Base-by-base conservation (phyloP, 2,329 filamentous ascomycete species). In the Penicillium sp. region DNA sequence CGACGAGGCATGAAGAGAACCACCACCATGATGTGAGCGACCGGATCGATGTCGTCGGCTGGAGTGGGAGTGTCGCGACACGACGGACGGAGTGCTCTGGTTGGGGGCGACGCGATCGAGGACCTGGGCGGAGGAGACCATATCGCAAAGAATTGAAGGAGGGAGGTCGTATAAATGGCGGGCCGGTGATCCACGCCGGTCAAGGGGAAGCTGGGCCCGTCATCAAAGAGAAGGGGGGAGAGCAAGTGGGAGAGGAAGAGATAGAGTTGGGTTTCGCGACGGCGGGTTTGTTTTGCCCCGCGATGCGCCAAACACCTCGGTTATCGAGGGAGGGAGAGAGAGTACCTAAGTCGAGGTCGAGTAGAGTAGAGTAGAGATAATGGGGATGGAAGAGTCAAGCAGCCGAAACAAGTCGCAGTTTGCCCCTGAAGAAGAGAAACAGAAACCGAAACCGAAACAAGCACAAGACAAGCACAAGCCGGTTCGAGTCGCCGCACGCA, bases 11-110 rank as follows among this genome's bases (percentile, higher is more conserved):
- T 87, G 86, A 15, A 84, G 82, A 27, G 80, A 77, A 55, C 87
- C 15, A 17, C 8, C 87, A 51, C 90, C 90, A 64, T 88, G 84
- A 68, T 94, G 89, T 41, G 90, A 94, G 56, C 90, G 87, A 68
- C 88, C 87, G 66, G 91, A 89, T 62, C 90, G 86, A 71, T 89
- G 88, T 64, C 80, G 79, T 56, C 85, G 80, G 58, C 86, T 80
- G 21, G 79, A 80, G 48, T 78, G 73, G 12, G 81, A 80, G 51
- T 84, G 80, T 66, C 86, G 84, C 57, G 84, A 86, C 52, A 87
- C 70, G 76, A 91, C 72, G 68, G 85, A 79, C 73, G 84, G 74
- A 69, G 83, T 71, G 61, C 80, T 80, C 67, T 85, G 84, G 64
- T 83, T 75, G 66, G 82, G 77, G 61, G 85, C 75, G 63, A 84